phyloP scores from a whole-genome alignment of 805 yeast genomes.

The Ogataea allantospora region DNA sequence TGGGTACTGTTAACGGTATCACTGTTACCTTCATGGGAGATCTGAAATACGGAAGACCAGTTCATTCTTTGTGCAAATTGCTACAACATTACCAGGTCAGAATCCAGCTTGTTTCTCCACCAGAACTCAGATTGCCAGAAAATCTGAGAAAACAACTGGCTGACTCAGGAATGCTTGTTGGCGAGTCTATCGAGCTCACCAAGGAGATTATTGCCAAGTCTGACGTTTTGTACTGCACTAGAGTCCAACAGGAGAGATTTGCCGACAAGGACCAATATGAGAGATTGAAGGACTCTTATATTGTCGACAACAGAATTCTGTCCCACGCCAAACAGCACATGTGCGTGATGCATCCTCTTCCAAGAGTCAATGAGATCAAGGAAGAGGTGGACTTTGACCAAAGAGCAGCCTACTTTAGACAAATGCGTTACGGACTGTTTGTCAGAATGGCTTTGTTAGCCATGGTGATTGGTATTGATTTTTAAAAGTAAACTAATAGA shows the following conservation, averaged over 20 bases:
- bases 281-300: conserved; percentile 84
- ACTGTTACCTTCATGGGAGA: conserved; percentile 99
- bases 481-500: conserved; percentile 35
- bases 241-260: conserved; percentile 98
- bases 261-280: conserved; percentile 71
- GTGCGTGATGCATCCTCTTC: conserved; percentile 99
- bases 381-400: conserved; percentile 99
- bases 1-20: conserved; percentile 97
- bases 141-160: conserved; percentile 65
- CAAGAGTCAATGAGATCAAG: conserved; percentile 92
- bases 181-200: conserved; percentile 75
- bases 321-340: conserved; percentile 94
- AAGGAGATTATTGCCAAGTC: conserved; percentile 84
- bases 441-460: conserved; percentile 99
- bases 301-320: conserved; percentile 88
- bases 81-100: conserved; percentile 90
- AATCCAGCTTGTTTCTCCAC: conserved; percentile 88
- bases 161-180: conserved; percentile 64
- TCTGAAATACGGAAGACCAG: conserved; percentile 96
- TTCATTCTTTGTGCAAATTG: conserved; percentile 89
- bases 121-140: conserved; percentile 80
- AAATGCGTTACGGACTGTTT: conserved; percentile 96
- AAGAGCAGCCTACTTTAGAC: conserved; percentile 99
- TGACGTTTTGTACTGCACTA: conserved; percentile 95
- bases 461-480: conserved; percentile 95